These are phyloP conservation scores for Coprinellus aureogranulatus DNA, from an alignment of 768 basidiomycete species.

Conservation along the genomic window DNA sequence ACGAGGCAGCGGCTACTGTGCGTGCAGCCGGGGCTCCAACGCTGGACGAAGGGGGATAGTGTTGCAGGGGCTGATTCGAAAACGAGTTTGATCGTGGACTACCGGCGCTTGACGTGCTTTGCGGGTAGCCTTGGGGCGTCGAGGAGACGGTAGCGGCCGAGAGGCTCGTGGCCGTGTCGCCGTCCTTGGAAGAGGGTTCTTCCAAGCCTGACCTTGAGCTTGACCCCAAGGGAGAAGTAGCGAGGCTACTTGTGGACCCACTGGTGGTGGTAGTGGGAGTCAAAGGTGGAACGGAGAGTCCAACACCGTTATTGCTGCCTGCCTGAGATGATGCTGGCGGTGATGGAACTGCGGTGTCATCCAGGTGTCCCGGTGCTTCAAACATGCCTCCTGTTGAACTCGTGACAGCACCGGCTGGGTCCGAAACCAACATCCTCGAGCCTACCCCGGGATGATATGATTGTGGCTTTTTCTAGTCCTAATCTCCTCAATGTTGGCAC, in stretches of 20 bases:
- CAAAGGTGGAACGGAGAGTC: neutral
- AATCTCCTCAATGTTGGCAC: neutral
- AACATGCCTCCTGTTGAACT: slow-evolving; percentile 2
- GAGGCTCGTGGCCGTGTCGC: neutral
- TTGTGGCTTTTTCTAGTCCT: neutral
- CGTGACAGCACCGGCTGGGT: slow-evolving; percentile 10
- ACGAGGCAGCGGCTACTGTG: slow-evolving; percentile 6
- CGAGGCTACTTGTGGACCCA: neutral
- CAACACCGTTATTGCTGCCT: slow-evolving; percentile 9
- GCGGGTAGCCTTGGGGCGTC: slow-evolving; percentile 1
- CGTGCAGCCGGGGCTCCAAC: neutral
- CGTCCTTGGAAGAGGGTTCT: neutral
- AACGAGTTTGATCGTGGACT: slow-evolving; percentile 5
- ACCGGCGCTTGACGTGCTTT: neutral
- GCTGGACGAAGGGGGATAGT: slow-evolving; percentile 3
- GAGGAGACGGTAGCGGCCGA: neutral
- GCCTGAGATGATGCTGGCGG: slow-evolving; percentile 5
- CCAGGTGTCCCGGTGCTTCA: neutral
- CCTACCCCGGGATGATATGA: neutral
- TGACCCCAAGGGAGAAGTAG: neutral
- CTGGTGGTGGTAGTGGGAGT: neutral
- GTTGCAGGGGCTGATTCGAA: neutral
- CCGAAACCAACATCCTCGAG: slow-evolving; percentile 5
- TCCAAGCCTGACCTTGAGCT: slow-evolving; percentile 1
- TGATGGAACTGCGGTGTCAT: slow-evolving; percentile 3